phyloP scores from a whole-genome alignment of 805 yeast genomes.

The Saturnispora saitoi region DNA sequence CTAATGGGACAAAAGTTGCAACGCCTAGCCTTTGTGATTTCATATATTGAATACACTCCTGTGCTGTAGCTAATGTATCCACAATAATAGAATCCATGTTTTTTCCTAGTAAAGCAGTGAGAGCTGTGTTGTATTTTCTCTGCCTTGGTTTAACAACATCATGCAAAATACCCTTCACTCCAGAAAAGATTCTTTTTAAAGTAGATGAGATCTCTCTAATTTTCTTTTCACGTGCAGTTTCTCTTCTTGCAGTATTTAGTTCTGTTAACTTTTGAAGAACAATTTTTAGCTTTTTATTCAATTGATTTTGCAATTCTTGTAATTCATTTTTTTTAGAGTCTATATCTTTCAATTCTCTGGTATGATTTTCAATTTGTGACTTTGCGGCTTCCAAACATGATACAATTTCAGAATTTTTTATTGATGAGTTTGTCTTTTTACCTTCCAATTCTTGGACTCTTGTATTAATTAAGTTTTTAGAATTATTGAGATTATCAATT shows the following conservation, averaged over 20 bases:
- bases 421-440: slow-evolving; percentile 26
- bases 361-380: slow-evolving; percentile 26
- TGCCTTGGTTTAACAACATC: slow-evolving; percentile 75
- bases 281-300: slow-evolving; percentile 57
- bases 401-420: slow-evolving; percentile 24
- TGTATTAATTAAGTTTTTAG: slow-evolving; percentile 28
- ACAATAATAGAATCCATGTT: slow-evolving; percentile 80
- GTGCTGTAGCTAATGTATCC: slow-evolving; percentile 64
- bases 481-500: slow-evolving; percentile 30
- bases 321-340: slow-evolving; percentile 31
- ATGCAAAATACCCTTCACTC: slow-evolving; percentile 72
- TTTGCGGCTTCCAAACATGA: slow-evolving; percentile 23
- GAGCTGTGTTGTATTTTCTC: slow-evolving; percentile 62
- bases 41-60: slow-evolving; percentile 65
- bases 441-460: slow-evolving; percentile 30
- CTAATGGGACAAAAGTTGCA: slow-evolving; percentile 84
- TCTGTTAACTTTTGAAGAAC: slow-evolving; percentile 58
- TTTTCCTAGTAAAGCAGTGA: slow-evolving; percentile 69
- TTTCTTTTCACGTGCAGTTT: slow-evolving; percentile 58
- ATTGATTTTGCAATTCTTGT: slow-evolving; percentile 42
- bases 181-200: slow-evolving; percentile 68
- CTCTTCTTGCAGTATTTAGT: slow-evolving; percentile 67
- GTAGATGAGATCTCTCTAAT: slow-evolving; percentile 65
- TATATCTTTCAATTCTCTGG: slow-evolving; percentile 21
- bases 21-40: slow-evolving; percentile 80